phyloP scores from a whole-genome alignment of 2,329 filamentous ascomycete species.

The Xylariaceae sp. region DNA sequence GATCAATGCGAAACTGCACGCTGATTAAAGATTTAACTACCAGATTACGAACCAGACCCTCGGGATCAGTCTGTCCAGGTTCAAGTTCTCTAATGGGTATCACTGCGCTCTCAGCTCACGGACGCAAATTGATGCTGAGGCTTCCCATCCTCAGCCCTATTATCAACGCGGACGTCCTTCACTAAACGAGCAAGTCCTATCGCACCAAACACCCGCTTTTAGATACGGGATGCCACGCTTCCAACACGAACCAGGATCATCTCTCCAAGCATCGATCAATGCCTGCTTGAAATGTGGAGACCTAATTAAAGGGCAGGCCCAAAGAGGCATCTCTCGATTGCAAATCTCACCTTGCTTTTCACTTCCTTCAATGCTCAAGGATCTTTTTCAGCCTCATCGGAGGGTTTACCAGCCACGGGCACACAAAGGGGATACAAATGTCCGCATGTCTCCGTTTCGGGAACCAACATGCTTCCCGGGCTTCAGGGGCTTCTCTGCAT shows the following conservation, averaged over 20 bases:
- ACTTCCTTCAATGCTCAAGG: neutral
- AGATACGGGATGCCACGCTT: neutral
- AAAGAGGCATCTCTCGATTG: conserved; percentile 8
- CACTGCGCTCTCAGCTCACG: neutral
- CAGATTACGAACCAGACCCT: neutral
- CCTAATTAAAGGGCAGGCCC: neutral
- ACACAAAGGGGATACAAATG: neutral
- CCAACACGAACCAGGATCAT: neutral
- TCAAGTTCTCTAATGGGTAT: neutral
- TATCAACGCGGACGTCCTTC: neutral
- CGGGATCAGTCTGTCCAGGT: neutral
- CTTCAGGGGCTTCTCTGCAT: neutral
- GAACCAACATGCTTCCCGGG: neutral
- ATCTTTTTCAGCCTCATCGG: conserved; percentile 3
- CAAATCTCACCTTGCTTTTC: conserved; percentile 1
- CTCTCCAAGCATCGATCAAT: neutral
- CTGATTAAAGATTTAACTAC: no score
- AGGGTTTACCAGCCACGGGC: conserved; percentile 6
- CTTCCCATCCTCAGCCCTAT: conserved; percentile 6
- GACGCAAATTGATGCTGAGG: neutral
- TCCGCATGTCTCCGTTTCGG: neutral
- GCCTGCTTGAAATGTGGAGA: neutral
- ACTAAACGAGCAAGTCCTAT: neutral
- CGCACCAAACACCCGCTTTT: neutral
- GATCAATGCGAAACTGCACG: neutral